Conservation (phyloP, 352 stramenopile species). For the Elongisporangium anandrum region DNA sequence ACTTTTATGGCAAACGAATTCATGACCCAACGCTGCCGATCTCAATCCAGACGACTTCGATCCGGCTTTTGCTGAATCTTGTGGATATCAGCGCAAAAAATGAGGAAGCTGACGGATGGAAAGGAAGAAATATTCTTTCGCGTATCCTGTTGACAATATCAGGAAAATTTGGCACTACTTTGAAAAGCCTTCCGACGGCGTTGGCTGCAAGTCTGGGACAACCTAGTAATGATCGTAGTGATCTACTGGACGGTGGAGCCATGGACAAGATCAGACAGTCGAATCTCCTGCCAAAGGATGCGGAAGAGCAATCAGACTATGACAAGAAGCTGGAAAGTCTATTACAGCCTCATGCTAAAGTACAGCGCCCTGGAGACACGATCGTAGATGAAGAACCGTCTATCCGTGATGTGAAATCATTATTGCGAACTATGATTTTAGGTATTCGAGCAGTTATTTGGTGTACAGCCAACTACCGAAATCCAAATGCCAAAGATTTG, state of each 20-base stretch:
- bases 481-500: slow-evolving; percentile 81
- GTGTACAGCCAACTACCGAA: slow-evolving; percentile 94
- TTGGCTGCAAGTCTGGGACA: slow-evolving; percentile 51
- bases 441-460: slow-evolving; percentile 98
- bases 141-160: slow-evolving; percentile 92
- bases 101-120: slow-evolving; percentile 83
- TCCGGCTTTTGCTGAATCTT: slow-evolving; percentile 95
- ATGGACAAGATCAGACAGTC: slow-evolving; percentile 89
- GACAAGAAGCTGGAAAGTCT: slow-evolving; percentile 75
- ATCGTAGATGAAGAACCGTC: slow-evolving; percentile 73
- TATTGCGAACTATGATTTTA: slow-evolving; percentile 96
- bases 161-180: slow-evolving; percentile 91
- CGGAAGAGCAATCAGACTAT: slow-evolving; percentile 44
- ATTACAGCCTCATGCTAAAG: slow-evolving; percentile 48
- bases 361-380: slow-evolving; percentile 42
- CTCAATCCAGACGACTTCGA: slow-evolving; percentile 95
- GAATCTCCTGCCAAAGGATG: slow-evolving; percentile 58
- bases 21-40: slow-evolving; percentile 92
- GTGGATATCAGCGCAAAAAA: slow-evolving; percentile 97
- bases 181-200: slow-evolving; percentile 64
- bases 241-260: slow-evolving; percentile 76
- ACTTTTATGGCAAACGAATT: slow-evolving; percentile 92
- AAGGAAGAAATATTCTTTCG: slow-evolving; percentile 87
- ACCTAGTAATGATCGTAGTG: slow-evolving; percentile 33
- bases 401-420: slow-evolving; percentile 89